These are phyloP conservation scores for Chalciporus piperatus DNA, from an alignment of 768 basidiomycete genomes.

Conservation along the genomic window DNA sequence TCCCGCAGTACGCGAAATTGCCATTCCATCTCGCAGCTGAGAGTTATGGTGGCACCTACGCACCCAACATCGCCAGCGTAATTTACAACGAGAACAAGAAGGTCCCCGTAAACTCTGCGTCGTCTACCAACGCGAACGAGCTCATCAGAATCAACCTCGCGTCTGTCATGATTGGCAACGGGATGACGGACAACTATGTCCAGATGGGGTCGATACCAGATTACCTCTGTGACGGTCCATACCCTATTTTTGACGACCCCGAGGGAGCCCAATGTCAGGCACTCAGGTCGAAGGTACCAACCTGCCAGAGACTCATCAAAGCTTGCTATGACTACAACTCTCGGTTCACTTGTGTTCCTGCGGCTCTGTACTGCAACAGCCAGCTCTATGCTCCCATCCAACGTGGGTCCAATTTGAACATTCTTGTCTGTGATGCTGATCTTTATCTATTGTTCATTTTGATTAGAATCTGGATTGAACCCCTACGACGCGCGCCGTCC, in stretches of 20 bases:
- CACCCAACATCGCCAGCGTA: slow-evolving; percentile 80
- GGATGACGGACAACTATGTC: slow-evolving; percentile 75
- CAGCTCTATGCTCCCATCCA: slow-evolving; percentile 71
- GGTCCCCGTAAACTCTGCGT: slow-evolving; percentile 41
- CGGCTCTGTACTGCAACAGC: slow-evolving; percentile 74
- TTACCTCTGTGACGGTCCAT: slow-evolving; percentile 79
- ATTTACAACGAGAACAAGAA: slow-evolving; percentile 78
- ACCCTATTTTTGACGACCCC: slow-evolving; percentile 73
- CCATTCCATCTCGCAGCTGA: slow-evolving; percentile 83
- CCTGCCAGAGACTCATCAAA: slow-evolving; percentile 71
- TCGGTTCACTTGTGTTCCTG: slow-evolving; percentile 68
- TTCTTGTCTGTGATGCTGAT: background rate
- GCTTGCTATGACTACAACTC: slow-evolving; percentile 64
- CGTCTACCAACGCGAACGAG: slow-evolving; percentile 34
- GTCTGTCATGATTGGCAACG: slow-evolving; percentile 86
- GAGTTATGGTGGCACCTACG: slow-evolving; percentile 77
- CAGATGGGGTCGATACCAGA: slow-evolving; percentile 84
- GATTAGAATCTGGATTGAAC: slow-evolving; percentile 68
- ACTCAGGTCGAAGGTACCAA: slow-evolving; percentile 61
- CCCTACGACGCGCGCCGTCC: slow-evolving; percentile 81
- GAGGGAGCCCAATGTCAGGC: slow-evolving; percentile 63
- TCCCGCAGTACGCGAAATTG: slow-evolving; percentile 63
- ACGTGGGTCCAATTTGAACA: slow-evolving; percentile 41
- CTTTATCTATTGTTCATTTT: background rate
- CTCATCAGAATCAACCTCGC: slow-evolving; percentile 75